Base-by-base conservation (phyloP, 2,329 filamentous ascomycete genomes). In the Ascocoryne sarcoides region DNA sequence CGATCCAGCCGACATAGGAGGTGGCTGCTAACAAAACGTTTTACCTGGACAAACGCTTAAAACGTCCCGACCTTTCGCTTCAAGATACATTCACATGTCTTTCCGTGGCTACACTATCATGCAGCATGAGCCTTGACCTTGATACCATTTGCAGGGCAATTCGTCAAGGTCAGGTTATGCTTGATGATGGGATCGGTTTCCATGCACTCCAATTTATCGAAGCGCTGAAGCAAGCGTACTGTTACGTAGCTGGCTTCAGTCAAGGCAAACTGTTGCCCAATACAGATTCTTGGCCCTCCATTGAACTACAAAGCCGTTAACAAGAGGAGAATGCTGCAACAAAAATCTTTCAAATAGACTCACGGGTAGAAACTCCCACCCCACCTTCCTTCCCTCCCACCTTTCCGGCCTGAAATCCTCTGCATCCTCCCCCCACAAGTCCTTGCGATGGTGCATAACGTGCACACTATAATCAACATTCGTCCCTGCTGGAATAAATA, bases 331-430 rank as follows among this genome's bases (percentile, higher is more conserved):
- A 29, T 10, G n/a, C 10, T 29, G 26, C 10, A n/a, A 10, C 26
- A 29, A n/a, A 29, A 29, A 10, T 29, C 10, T 29, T 10, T 29
- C n/a, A 29, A 23, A 19, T 12, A 31, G 10, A 51, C 54, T 46
- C 46, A 57, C 54, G 5, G 62, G 62, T 9, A 65, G 42, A 48
- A 56, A 65, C 5, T 60, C 60, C 65, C 23, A 65, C 48, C n/a
- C 74, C 65, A 48, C 71, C 67, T 39, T 73, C 20, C 44, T 44
- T 4, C 48, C 47, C 9, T 55, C 54, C 59, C 60, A 65, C 14
- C 63, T 47, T 37, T 65, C 62, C 2, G 63, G 63, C 0, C 41
- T 52, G 36, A 64, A 65, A 18, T 57, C 56, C 3, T 59, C 48
- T 64, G 21, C 65, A 55, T 20, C 58, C 4, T 45, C 28, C 0